Evolutionary conservation across 139 green algal species (phyloP).

Genomic region (Bryopsis sp.): DNA sequence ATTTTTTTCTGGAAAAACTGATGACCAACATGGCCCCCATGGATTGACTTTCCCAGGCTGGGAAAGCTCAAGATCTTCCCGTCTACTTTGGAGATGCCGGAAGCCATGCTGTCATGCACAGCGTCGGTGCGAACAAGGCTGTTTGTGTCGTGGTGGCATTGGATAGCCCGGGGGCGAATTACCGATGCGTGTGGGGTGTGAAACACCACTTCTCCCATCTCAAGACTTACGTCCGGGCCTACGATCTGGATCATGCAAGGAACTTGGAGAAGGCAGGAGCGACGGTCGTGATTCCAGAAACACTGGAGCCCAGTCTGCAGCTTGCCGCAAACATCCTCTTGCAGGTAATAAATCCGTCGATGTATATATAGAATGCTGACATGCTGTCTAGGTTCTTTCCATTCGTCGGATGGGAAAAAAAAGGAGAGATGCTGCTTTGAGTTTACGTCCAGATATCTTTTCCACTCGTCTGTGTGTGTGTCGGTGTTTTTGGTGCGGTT

Average conservation of each 20-base stretch:
- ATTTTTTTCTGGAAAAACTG: too few relatives aligned
- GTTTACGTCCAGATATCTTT: too few relatives aligned
- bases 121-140: conserved; percentile 66
- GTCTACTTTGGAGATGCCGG: conserved; percentile 98
- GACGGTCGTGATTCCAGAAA: conserved; percentile 93
- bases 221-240: conserved; percentile 93
- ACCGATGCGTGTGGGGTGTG: conserved; percentile 89
- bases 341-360: conserved; percentile 60
- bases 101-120: conserved; percentile 45
- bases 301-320: conserved; percentile 91
- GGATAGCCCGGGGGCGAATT: conserved; percentile 81
- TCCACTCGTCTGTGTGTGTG: too few relatives aligned
- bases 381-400: neutral
- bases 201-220: conserved; percentile 68
- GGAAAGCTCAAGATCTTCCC: conserved; percentile 75
- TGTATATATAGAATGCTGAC: conserved; percentile 13
- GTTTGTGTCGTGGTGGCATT: conserved; percentile 88
- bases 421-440: neutral
- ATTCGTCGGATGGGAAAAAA: neutral
- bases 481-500: too few relatives aligned
- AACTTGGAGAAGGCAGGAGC: conserved; percentile 92
- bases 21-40: too few relatives aligned
- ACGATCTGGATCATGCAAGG: conserved; percentile 87
- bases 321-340: conserved; percentile 83
- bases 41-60: neutral